Percentiles rank a stretch among this genome's conserved stretches.
phyloP scores from a whole-genome alignment of 768 basidiomycete species.

The Dictyophora rubrovolvata region DNA sequence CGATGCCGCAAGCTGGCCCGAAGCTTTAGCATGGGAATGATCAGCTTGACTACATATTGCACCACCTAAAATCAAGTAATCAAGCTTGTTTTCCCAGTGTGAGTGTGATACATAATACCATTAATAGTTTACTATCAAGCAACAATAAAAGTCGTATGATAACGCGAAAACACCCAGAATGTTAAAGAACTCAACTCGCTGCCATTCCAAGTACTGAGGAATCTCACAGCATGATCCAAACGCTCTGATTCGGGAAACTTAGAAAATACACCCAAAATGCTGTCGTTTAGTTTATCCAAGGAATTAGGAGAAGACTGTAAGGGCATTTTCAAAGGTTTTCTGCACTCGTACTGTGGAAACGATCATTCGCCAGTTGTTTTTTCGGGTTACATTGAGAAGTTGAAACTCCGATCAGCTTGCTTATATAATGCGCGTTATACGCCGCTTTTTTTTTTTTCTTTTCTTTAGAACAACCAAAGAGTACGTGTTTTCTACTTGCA shows the following conservation, averaged over 20 bases:
- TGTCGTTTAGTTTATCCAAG: constrained; percentile 47
- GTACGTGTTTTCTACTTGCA: constrained; percentile 6
- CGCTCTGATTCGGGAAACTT: constrained; percentile 48
- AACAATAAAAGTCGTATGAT: neutral
- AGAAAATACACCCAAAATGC: constrained; percentile 54
- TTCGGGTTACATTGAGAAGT: neutral
- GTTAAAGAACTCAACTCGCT: constrained; percentile 56
- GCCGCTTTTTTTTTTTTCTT: constrained; percentile 15
- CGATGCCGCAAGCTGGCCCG: constrained; percentile 62
- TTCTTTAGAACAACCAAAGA: constrained; percentile 43
- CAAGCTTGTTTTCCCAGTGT: neutral
- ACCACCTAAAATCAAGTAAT: constrained; percentile 40
- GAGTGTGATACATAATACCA: constrained; percentile 31
- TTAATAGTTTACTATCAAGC: constrained; percentile 56
- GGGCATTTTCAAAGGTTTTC: constrained; percentile 34
- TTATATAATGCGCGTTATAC: constrained; percentile 13
- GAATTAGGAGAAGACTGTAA: constrained; percentile 34
- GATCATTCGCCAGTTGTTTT: neutral
- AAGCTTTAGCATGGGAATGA: constrained; percentile 53
- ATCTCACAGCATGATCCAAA: constrained; percentile 64
- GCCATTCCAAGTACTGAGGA: constrained; percentile 75
- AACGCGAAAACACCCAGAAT: constrained; percentile 6
- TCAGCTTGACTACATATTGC: constrained; percentile 62
- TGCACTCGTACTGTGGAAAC: neutral
- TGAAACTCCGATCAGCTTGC: constrained; percentile 1